These are phyloP conservation scores for Golubevia pallescens DNA, from an alignment of 1,284 basidiomycete genomes.

Conservation along the genomic window DNA sequence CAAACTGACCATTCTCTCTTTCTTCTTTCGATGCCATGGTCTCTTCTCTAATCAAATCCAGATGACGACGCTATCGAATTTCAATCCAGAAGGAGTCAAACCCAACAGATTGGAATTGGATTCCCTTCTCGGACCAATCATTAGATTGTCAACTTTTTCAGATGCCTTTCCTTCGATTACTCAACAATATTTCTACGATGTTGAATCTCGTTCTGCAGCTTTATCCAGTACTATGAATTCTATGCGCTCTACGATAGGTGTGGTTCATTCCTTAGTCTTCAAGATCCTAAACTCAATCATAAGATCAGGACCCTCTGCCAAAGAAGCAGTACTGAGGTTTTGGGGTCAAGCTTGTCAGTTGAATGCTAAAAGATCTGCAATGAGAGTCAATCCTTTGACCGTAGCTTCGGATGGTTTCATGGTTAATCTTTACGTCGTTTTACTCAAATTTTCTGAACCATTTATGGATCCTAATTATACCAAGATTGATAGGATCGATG, in stretches of 20 bases:
- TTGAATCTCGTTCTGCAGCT: conserved; percentile 34
- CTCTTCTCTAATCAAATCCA: conserved; percentile 11
- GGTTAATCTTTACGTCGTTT: conserved; percentile 82
- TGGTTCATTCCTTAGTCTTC: conserved; percentile 77
- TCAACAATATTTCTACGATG: conserved; percentile 39
- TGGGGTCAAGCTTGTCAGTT: conserved; percentile 77
- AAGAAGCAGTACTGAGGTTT: conserved; percentile 84
- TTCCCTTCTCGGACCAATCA: conserved; percentile 48
- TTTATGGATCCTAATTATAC: conserved; percentile 87
- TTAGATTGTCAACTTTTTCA: conserved; percentile 48
- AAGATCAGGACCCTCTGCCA: conserved; percentile 77
- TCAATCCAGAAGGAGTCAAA: conserved; percentile 72
- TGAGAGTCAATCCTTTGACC: conserved; percentile 81
- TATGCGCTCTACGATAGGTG: conserved; percentile 44
- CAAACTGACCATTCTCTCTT: not conserved
- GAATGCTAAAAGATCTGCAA: conserved; percentile 85
- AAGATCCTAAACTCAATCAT: conserved; percentile 87
- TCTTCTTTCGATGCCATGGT: conserved; percentile 1
- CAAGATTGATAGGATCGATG: conserved; percentile 79
- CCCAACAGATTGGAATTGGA: conserved; percentile 66
- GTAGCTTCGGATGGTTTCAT: conserved; percentile 93
- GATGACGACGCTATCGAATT: conserved; percentile 75
- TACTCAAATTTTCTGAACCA: conserved; percentile 89
- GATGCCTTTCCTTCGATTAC: conserved; percentile 46
- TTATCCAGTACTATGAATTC: conserved; percentile 38